Base-by-base conservation (phyloP, 2,329 filamentous ascomycete genomes). In the Teratosphaeria viscida region DNA sequence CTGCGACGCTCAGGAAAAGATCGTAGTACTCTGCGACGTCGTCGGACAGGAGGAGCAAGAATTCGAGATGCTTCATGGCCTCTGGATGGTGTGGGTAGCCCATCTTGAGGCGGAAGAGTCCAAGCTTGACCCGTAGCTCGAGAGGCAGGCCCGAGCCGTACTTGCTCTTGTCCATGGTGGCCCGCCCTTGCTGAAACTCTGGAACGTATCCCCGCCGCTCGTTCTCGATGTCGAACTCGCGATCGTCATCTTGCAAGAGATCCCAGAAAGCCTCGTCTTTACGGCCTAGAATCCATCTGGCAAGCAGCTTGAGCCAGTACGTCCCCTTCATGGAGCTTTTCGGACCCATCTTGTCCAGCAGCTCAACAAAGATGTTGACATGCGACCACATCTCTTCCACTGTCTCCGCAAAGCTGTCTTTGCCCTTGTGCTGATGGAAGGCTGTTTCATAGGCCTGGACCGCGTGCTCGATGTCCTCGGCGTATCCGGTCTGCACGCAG, bases 211-310 rank as follows among this genome's bases (percentile, higher is more conserved):
- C 72, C 60, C 92, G 85, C 62, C 94, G 78, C 12, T 82, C 86
- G 23, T 81, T 78, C 68, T 90, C 84, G 53, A 86, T 81, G 71
- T 99, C 94, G 84, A 91, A 99, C 74, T 99, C 94, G 59, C 91
- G 82, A 70, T 96, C 90, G 70, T 96, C 90, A 5, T 83, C 78
- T 34, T 81, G 62, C 10, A 60, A 57, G 64, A 80, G 71, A 60
- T 95, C 87, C 94, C 94, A 99, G 68, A 85, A 90, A 0, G 69
- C 73, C 71, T 99, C 92, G 4, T 82, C 77, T 39, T 80, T 77
- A 55, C 94, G 85, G 8, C 89, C 89, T 47, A 96, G 78, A 58
- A 96, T 79, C 90, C 91, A 96, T 59, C 95, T 81, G 26, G 88
- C 83, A 16, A 96, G 74, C 2, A 79, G 79, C 70, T 89, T 94